Evolutionary conservation across 768 basidiomycete genomes (phyloP), one percentile per base, ranked within the genome.

Genomic region (Lanmaoa rubissima): DNA sequence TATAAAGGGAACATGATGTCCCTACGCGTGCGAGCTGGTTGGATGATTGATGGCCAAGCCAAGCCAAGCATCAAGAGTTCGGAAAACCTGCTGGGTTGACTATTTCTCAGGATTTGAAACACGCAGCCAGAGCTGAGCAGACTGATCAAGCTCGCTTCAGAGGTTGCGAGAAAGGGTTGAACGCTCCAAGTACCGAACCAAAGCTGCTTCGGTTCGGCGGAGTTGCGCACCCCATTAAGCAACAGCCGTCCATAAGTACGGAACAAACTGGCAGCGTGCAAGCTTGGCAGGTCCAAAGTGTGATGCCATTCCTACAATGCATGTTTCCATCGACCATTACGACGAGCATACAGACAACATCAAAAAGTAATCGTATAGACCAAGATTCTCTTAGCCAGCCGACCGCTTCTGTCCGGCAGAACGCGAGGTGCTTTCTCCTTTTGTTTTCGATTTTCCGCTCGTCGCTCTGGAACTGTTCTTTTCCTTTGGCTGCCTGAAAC

Each of bases 401-500:
- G 46, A 11, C 43, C 64, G 69, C 28, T 61, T 69, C 58, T 65
- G 65, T 28, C 61, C 67, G 16, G 57, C 46, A 26, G 65, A 49
- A 52, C 63, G 67, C 1, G 61, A 24, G 0, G 53, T 54, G 1
- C 59, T 41, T 1, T 69, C 64, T 3, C 61, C 69, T 44, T 54
- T 70, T 2, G 54, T 36, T 21, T 42, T 69, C 26, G 60, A 49
- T 51, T 61, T 70, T 4, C 54, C 58, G 32, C 48, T 40, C 48
- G 58, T 45, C 46, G 45, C 31, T 31, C 63, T 69, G 2, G 61
- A 57, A 14, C 61, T 26, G 49, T 60, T 45, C 59, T 70, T 75
- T 36, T 73, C 68, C 71, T 88, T 90, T 12, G 85, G 80, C 66
- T 83, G 84, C 61, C 87, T 82, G 79, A 98, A 96, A 75, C 96